A percentile compares a stretch with the other conserved stretches of the same genome.
Conservation (phyloP, 23 red algal genomes). For the Chondrus crispus region DNA sequence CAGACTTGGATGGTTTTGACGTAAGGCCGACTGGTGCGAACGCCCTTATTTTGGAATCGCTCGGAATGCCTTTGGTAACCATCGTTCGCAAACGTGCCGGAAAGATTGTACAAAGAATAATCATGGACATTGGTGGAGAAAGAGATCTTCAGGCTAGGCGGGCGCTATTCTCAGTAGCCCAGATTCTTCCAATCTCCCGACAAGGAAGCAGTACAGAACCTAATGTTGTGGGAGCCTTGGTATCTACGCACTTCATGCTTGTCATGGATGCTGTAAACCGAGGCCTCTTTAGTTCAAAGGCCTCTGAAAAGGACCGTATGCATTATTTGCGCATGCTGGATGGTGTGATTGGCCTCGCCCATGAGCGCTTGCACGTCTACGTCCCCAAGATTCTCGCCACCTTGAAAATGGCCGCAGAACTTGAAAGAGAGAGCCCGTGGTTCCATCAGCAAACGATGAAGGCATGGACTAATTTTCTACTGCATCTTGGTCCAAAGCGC, state of each 20-base stretch:
- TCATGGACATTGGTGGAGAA: slow-evolving; percentile 58
- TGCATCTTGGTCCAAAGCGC: slow-evolving; percentile 47
- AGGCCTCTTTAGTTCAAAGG: slow-evolving; percentile 53
- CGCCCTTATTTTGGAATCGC: neutral
- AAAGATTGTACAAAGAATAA: slow-evolving; percentile 54
- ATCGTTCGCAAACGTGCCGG: slow-evolving; percentile 26
- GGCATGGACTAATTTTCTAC: slow-evolving; percentile 72
- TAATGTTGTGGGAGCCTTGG: slow-evolving; percentile 36
- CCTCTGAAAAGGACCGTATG: slow-evolving; percentile 31
- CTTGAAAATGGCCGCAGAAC: slow-evolving; percentile 85
- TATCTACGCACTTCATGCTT: slow-evolving; percentile 71
- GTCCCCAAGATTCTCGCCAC: slow-evolving; percentile 97
- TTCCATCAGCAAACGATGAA: slow-evolving; percentile 8
- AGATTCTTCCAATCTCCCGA: neutral
- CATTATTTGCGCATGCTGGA: slow-evolving; percentile 52
- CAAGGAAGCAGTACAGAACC: neutral
- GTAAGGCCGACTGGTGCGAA: neutral
- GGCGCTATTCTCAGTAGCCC: slow-evolving; percentile 3
- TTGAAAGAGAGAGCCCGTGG: neutral
- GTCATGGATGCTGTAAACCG: slow-evolving; percentile 89
- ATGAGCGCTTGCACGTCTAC: slow-evolving; percentile 78
- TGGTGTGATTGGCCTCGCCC: slow-evolving; percentile 40
- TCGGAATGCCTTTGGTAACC: slow-evolving; percentile 1
- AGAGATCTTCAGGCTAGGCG: slow-evolving; percentile 27
- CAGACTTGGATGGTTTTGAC: neutral